phyloP scores from a whole-genome alignment of 345 rosid species.

The Rhizophora apiculata region DNA sequence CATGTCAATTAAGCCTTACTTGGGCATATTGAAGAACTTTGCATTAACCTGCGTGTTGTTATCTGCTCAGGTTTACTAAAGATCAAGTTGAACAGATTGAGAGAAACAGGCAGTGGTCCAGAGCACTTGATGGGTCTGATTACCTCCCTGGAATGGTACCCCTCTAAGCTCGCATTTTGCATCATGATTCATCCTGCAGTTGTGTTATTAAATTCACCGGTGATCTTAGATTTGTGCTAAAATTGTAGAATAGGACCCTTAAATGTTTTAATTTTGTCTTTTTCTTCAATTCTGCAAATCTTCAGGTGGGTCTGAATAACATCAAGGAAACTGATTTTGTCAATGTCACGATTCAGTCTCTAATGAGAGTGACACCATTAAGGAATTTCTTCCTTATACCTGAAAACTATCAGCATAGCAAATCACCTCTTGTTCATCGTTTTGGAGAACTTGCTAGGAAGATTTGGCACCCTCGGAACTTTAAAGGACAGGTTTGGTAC shows the following conservation, averaged over 20 bases:
- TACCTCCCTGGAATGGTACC: slow-evolving; percentile 96
- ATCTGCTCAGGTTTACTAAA: slow-evolving; percentile 58
- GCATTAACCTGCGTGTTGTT: background rate
- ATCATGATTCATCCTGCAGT: background rate
- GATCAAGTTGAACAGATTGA: slow-evolving; percentile 88
- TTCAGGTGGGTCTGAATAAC: slow-evolving; percentile 93
- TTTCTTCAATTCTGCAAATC: slow-evolving; percentile 5
- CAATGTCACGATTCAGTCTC: slow-evolving; percentile 90
- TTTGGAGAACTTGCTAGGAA: slow-evolving; percentile 91
- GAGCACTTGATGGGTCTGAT: slow-evolving; percentile 98
- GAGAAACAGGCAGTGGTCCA: slow-evolving; percentile 87
- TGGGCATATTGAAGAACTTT: background rate
- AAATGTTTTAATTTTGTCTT: slow-evolving; percentile 1
- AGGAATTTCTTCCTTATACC: slow-evolving; percentile 92
- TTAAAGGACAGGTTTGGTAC: slow-evolving; percentile 85
- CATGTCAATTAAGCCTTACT: background rate
- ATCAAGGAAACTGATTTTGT: slow-evolving; percentile 95
- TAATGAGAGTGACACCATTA: slow-evolving; percentile 90
- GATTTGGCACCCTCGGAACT: slow-evolving; percentile 96
- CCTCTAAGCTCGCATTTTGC: background rate
- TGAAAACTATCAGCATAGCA: slow-evolving; percentile 75
- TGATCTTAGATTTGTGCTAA: background rate
- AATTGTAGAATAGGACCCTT: background rate
- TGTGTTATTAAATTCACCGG: background rate
- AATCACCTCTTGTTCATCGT: slow-evolving; percentile 83